Percentiles rank a stretch among this genome's conserved stretches.
Conservation (phyloP, 140 eudicot genomes). For the Senecio squalidus region DNA sequence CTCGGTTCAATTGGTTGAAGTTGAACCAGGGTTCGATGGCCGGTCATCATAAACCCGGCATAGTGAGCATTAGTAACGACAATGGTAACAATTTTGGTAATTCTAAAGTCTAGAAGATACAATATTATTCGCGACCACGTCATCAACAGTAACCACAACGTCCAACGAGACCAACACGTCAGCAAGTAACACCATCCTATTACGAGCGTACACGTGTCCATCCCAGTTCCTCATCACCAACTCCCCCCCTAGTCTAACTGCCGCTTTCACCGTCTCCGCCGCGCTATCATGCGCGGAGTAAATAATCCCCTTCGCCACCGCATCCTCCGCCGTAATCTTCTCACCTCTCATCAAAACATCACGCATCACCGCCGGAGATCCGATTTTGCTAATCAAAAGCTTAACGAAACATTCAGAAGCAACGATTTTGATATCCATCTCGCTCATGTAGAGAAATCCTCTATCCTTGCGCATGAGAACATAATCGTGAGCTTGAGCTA, state of each 20-base stretch:
- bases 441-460: slow-evolving; percentile 48
- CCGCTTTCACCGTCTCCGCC: slow-evolving; percentile 46
- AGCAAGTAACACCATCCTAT: slow-evolving; percentile 29
- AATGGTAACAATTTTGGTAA: not conserved
- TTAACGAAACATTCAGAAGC: slow-evolving; percentile 38
- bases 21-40: too few species aligned
- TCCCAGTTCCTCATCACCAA: slow-evolving; percentile 36
- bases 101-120: slow-evolving; percentile 17
- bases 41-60: too few species aligned
- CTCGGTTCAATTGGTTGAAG: too few species aligned
- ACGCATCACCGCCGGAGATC: slow-evolving; percentile 35
- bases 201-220: slow-evolving; percentile 39
- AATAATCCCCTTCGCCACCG: slow-evolving; percentile 40
- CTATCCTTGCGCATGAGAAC: slow-evolving; percentile 42
- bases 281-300: slow-evolving; percentile 36
- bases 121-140: slow-evolving; percentile 16
- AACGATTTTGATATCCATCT: slow-evolving; percentile 33
- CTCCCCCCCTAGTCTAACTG: slow-evolving; percentile 36
- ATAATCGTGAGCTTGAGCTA: slow-evolving; percentile 45
- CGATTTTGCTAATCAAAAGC: slow-evolving; percentile 26
- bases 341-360: slow-evolving; percentile 34
- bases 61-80: too few species aligned
- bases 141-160: slow-evolving; percentile 33
- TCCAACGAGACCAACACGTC: slow-evolving; percentile 33
- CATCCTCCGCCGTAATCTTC: slow-evolving; percentile 35